phyloP scores from a whole-genome alignment of 371 early-diverging fungal species.

The Saksenaea vasiformis region DNA sequence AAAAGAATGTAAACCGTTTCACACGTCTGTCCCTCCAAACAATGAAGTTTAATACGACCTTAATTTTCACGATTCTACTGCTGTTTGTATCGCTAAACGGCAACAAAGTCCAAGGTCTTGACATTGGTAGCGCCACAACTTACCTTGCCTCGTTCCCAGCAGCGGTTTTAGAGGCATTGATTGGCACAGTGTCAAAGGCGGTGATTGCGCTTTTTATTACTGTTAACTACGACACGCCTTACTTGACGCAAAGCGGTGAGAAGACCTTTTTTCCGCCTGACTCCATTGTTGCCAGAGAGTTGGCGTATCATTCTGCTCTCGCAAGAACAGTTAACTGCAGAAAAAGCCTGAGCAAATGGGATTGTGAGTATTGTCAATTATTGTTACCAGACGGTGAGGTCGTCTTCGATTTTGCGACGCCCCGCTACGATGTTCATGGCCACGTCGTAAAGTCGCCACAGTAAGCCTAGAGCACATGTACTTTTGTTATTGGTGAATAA shows the following conservation, averaged over 20 bases:
- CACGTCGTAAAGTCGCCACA: neutral
- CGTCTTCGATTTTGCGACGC: neutral
- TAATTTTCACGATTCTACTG: neutral
- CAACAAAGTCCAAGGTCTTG: neutral
- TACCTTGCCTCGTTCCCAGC: neutral
- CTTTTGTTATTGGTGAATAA: neutral
- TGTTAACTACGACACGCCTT: neutral
- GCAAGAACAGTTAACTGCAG: slow-evolving; percentile 7
- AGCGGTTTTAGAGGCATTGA: neutral
- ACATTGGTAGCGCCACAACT: neutral
- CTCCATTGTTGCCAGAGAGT: neutral
- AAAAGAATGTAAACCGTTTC: neutral
- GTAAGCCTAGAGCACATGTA: neutral
- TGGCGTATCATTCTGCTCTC: neutral
- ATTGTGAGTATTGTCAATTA: neutral
- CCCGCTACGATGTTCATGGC: neutral
- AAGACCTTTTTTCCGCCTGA: neutral
- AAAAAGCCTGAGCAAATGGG: slow-evolving; percentile 2
- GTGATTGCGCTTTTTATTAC: neutral
- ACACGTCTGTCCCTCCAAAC: too few species aligned
- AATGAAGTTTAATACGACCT: neutral
- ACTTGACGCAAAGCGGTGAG: neutral
- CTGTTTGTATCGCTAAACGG: neutral
- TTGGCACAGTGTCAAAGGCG: neutral
- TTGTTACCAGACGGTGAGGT: slow-evolving; percentile 11